phyloP scores from a whole-genome alignment of 2,329 filamentous ascomycete genomes.

The Verticillium dahliae region DNA sequence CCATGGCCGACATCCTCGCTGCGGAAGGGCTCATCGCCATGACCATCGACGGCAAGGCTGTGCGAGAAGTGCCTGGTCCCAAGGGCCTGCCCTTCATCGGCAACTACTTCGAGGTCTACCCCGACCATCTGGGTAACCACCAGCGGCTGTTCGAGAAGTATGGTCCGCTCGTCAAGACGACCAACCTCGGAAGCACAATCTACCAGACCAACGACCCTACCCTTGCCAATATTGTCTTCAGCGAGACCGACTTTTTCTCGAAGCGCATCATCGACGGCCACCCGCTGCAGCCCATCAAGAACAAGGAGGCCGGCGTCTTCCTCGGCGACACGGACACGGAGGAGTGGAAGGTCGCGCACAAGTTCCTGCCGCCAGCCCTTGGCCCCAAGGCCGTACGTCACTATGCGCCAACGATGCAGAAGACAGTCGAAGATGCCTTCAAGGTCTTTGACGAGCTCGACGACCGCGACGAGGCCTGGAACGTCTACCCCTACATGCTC shows the following conservation, averaged over 20 bases:
- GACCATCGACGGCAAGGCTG: constrained; percentile 40
- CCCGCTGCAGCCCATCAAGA: constrained; percentile 36
- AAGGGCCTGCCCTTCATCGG: constrained; percentile 41
- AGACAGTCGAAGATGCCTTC: constrained; percentile 43
- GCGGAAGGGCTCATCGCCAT: constrained; percentile 28
- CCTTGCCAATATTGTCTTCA: constrained; percentile 36
- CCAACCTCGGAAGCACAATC: constrained; percentile 39
- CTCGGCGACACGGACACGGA: constrained; percentile 43
- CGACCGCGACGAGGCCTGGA: constrained; percentile 35
- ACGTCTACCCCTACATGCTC: constrained; percentile 43
- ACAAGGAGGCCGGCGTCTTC: constrained; percentile 34
- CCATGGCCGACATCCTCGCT: constrained; percentile 26
- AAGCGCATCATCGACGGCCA: constrained; percentile 46
- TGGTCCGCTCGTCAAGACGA: constrained; percentile 44
- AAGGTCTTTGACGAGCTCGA: constrained; percentile 45
- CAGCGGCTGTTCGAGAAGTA: constrained; percentile 46
- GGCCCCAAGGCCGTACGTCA: constrained; percentile 54
- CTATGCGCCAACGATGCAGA: constrained; percentile 54
- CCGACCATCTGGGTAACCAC: constrained; percentile 52
- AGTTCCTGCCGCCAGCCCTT: constrained; percentile 54
- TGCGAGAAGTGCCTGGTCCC: constrained; percentile 44
- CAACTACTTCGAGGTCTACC: constrained; percentile 48
- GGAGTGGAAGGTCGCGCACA: constrained; percentile 47
- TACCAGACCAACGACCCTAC: constrained; percentile 46
- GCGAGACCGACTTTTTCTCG: constrained; percentile 45